Evolutionary conservation across 2,329 filamentous ascomycete species (phyloP), one percentile per base, ranked within the genome.

Genomic region (Pseudocercospora fuligena): DNA sequence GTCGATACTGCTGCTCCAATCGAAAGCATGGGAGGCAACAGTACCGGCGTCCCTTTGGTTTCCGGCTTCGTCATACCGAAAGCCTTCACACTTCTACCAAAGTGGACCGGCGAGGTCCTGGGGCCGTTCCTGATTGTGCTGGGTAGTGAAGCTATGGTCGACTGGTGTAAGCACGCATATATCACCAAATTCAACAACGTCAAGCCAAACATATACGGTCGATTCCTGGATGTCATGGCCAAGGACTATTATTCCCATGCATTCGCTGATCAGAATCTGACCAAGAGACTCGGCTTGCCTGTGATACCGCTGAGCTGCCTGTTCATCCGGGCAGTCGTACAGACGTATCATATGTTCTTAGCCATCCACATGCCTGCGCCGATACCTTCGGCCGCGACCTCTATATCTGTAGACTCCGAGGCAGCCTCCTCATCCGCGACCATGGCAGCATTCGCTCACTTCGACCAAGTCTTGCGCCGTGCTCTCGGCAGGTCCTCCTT

Each of bases 141-240:
- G 6, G 94, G 94, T 1, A 97, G 93, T 69, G 95, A 99, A 80
- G 97, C 97, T 90, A 82, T 97, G 8, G 95, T 99, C 1, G 95
- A 99, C 80, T 94, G 92, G 87, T 87, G 97, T 78, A 99, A 99
- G 79, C 96, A 99, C 77, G 93, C 93, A 23, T 99, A 98, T 77
- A 96, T 99, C 77, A 94, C 90, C 77, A 99, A 99, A 77, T 99
- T 99, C 83, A 99, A 99, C 84, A 97, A 97, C 73, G 93, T 94
- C 72, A 94, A 95, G 70, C 95, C 95, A 2, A 88, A 87, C 6
- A 91, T 99, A 64, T 99, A 99, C 78, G 87, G 89, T 61, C 89
- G 93, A 25, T 97, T 95, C 76, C 86, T 98, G 16, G 96, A 99
- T 76, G 92, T 99, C 4, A 82, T 99, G 7, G 94, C 93, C 71